These are phyloP conservation scores for Comarum palustre DNA, from an alignment of 306 rosid species.

Conservation along the genomic window DNA sequence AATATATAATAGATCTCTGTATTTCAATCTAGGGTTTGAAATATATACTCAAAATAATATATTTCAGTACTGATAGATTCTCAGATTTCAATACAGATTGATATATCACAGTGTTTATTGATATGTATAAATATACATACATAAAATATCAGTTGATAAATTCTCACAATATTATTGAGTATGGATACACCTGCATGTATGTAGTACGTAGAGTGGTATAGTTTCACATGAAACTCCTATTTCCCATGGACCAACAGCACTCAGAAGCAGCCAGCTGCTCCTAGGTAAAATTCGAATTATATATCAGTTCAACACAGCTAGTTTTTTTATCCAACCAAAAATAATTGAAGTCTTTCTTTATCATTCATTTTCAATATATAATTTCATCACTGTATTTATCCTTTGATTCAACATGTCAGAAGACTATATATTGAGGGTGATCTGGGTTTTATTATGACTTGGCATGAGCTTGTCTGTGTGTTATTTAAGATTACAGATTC, in stretches of 20 bases:
- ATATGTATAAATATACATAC: too few species aligned
- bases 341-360: slow-evolving; percentile 7
- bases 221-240: background rate
- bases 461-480: background rate
- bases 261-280: background rate
- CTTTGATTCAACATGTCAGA: background rate
- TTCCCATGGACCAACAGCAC: slow-evolving; percentile 10
- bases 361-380: background rate
- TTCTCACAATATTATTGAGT: background rate
- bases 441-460: slow-evolving; percentile 6
- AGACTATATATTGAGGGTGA: background rate
- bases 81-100: too few species aligned
- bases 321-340: slow-evolving; percentile 12
- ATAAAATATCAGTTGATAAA: background rate
- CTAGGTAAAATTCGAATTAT: background rate
- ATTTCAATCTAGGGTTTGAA: background rate
- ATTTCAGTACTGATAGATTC: too few species aligned
- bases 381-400: background rate
- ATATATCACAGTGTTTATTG: background rate
- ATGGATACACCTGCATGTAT: background rate
- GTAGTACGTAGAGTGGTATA: background rate
- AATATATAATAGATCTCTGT: too few species aligned
- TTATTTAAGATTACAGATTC: background rate
- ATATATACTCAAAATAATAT: background rate
- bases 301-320: background rate